Conservation (phyloP, 352 stramenopile species). For the Thalassiosira hispida region DNA sequence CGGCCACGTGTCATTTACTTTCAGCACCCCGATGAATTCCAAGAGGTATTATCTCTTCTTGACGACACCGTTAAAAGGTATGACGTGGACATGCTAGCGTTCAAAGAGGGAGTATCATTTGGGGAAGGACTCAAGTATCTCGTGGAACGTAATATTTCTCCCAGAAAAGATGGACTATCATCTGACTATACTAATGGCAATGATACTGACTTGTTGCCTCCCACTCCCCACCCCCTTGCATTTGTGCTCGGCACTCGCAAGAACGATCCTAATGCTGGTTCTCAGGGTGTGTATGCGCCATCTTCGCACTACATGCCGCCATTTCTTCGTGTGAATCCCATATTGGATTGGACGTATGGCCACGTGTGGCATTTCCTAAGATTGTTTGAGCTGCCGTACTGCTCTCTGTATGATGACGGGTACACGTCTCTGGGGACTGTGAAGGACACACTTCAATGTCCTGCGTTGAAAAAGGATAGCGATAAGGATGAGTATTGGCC, state of each 20-base stretch:
- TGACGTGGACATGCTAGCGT: conserved; percentile 86
- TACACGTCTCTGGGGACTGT: conserved; percentile 94
- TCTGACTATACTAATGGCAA: conserved; percentile 7
- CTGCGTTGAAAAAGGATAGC: conserved; percentile 81
- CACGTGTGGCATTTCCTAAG: conserved; percentile 93
- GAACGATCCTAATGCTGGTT: conserved; percentile 91
- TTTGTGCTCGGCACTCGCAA: conserved; percentile 83
- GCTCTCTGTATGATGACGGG: conserved; percentile 80
- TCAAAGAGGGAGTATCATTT: conserved; percentile 85
- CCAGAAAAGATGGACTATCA: conserved; percentile 25
- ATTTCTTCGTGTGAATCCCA: conserved; percentile 98
- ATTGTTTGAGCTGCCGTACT: conserved; percentile 77
- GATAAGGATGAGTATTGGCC: conserved; percentile 78
- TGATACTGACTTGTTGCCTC: background rate
- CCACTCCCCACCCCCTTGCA: conserved; percentile 76
- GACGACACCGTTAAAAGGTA: conserved; percentile 71
- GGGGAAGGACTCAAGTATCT: conserved; percentile 90
- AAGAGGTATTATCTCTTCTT: conserved; percentile 87
- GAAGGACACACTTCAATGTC: conserved; percentile 94
- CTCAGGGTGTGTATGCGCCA: conserved; percentile 82
- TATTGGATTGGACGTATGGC: conserved; percentile 95
- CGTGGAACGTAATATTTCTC: conserved; percentile 62
- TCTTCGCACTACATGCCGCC: conserved; percentile 90
- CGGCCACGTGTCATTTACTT: conserved; percentile 93
- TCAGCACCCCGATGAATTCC: conserved; percentile 94